Base-by-base conservation (phyloP, 257 asterid genomes). In the Paraleonurus japonicus region DNA sequence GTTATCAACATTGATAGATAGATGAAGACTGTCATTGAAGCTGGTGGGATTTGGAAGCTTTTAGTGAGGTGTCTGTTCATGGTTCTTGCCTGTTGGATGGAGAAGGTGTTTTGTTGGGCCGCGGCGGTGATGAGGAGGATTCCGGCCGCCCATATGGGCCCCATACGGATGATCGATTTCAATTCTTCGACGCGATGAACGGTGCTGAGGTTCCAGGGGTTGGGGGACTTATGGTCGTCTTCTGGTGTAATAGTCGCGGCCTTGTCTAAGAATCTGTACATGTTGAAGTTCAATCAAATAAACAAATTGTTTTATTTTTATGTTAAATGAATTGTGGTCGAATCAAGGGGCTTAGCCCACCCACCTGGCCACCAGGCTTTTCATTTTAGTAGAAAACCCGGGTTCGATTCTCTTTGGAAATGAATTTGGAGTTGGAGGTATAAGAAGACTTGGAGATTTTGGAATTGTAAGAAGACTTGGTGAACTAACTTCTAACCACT, bases 61-160 rank as follows among this genome's bases (percentile, higher is more conserved):
- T 65, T 32, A 9, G 87, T 75, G 33, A 94, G 61, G 86, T 83
- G 96, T 1, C 95, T 60, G 83, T 93, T 75, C 97, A 93, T 88
- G 75, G 96, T 82, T 37, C 85, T 82, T 61, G 95, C 96, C 54
- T 90, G 98, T 64, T 86, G 95, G 65, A 94, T 74, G 3, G 92
- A 82, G 79, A 94, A 94, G 9, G 97, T 89, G 86, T 57, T 53
- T 23, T 94, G 98, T 58, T 94, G 98, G 2, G 98, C 90, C 8
- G 82, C 74, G 17, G 96, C 96, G 3, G 96, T 89, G 78, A 91
- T 87, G 23, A 84, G 69, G 53, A 89, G 86, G 75, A 94, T 94
- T 28, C 97, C 98, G 6, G 98, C 79, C 0, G 96, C 97, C 97
- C 96, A 89, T 59, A 94, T 94, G n/a, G 98, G 98, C 0, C 89